Conservation (phyloP, 1,284 basidiomycete species). For the Melampsora americana region DNA sequence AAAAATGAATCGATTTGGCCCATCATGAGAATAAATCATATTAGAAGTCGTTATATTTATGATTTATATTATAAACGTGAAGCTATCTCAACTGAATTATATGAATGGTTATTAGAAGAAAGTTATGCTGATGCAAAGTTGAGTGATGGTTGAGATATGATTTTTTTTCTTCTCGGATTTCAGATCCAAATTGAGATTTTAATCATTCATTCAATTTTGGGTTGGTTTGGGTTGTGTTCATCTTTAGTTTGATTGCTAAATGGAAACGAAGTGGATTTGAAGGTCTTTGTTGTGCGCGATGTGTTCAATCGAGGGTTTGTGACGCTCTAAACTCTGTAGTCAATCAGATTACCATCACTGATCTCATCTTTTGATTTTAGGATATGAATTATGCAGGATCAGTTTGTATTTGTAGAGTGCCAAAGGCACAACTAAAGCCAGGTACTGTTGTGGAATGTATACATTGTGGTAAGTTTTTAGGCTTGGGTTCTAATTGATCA, state of each 20-base stretch:
- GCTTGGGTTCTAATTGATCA: constrained; percentile 5
- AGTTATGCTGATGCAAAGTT: constrained; percentile 98
- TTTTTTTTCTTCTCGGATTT: too few relatives aligned
- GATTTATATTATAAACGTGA: constrained; percentile 98
- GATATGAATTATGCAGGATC: constrained; percentile 99
- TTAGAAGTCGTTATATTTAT: constrained; percentile 77
- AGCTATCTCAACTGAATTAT: constrained; percentile 86
- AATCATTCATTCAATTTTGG: too few relatives aligned
- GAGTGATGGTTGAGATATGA: too few relatives aligned
- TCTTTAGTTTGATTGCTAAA: constrained; percentile 83
- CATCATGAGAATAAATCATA: constrained; percentile 95
- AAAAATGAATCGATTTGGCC: constrained; percentile 97
- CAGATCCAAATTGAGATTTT: too few relatives aligned
- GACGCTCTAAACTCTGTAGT: not conserved
- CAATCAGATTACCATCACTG: not conserved
- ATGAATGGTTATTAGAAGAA: constrained; percentile 97
- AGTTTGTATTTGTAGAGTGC: constrained; percentile 97
- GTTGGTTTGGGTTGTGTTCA: too few relatives aligned
- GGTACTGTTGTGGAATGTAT: constrained; percentile 96
- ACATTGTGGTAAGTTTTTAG: constrained; percentile 74
- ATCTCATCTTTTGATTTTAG: constrained; percentile 56
- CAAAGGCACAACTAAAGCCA: constrained; percentile 82
- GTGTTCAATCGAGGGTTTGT: constrained; percentile 85
- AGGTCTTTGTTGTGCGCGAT: constrained; percentile 93
- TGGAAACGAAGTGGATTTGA: constrained; percentile 99